phyloP scores from a whole-genome alignment of 2,329 filamentous ascomycete genomes.

The Rutstroemia sp. region DNA sequence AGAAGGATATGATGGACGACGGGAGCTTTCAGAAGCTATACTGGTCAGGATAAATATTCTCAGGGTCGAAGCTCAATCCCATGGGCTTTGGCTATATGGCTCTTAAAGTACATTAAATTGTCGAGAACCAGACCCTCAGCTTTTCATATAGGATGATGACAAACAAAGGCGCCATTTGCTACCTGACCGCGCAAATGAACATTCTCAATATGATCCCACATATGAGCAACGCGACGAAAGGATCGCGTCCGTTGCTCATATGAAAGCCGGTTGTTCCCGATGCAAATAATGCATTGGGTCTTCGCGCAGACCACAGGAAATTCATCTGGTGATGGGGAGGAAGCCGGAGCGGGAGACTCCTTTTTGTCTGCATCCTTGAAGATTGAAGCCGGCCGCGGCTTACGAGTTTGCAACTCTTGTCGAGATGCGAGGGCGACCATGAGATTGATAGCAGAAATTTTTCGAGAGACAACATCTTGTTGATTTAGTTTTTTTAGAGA shows the following conservation, averaged over 20 bases:
- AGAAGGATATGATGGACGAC: too few relatives aligned
- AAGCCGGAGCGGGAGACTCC: background rate
- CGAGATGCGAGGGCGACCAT: constrained; percentile 4
- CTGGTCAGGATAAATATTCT: too few relatives aligned
- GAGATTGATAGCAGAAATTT: background rate
- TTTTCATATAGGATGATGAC: too few relatives aligned
- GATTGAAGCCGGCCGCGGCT: background rate
- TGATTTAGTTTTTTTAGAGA: constrained; percentile 11
- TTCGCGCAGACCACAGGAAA: constrained; percentile 7
- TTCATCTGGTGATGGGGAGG: background rate
- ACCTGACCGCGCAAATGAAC: too few relatives aligned
- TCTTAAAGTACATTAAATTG: too few relatives aligned
- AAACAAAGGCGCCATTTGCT: too few relatives aligned
- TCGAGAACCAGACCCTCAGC: too few relatives aligned
- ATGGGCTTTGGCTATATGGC: too few relatives aligned
- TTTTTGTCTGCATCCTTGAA: constrained; percentile 3
- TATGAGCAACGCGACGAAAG: too few relatives aligned
- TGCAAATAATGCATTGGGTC: constrained; percentile 10
- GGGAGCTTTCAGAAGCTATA: too few relatives aligned
- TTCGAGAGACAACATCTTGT: constrained; percentile 8
- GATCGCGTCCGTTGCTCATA: background rate
- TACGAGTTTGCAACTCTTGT: background rate
- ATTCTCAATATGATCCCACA: too few relatives aligned
- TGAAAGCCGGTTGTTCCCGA: constrained; percentile 2
- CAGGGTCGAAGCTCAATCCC: too few relatives aligned